phyloP scores from a whole-genome alignment of 352 stramenopile species.

The Plasmopara muralis region DNA sequence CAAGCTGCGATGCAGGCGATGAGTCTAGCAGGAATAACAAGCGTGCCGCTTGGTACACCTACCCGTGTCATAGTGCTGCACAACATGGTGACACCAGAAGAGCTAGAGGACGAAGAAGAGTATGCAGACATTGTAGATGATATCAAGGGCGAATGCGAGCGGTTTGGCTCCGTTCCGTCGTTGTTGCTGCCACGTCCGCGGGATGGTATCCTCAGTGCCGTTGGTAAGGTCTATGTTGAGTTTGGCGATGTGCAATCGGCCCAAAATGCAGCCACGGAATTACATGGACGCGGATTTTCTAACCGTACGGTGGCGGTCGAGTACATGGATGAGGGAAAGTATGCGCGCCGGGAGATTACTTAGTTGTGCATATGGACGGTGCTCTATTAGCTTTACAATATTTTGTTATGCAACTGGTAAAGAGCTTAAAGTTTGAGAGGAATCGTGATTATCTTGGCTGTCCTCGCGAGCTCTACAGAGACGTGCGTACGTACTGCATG shows the following conservation, averaged over 20 bases:
- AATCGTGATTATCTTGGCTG: slow-evolving; percentile 1
- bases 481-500: slow-evolving; percentile 23
- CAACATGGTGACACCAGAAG: slow-evolving; percentile 97
- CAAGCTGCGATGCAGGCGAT: slow-evolving; percentile 63
- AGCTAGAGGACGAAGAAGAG: slow-evolving; percentile 93
- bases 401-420: slow-evolving; percentile 11
- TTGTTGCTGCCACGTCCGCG: slow-evolving; percentile 68
- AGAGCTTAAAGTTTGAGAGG: not conserved
- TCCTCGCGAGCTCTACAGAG: slow-evolving; percentile 6
- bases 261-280: slow-evolving; percentile 71
- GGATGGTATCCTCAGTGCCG: slow-evolving; percentile 45
- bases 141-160: slow-evolving; percentile 93
- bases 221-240: slow-evolving; percentile 91
- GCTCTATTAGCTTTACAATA: slow-evolving; percentile 3
- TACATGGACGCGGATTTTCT: slow-evolving; percentile 91
- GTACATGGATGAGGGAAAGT: slow-evolving; percentile 87
- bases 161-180: slow-evolving; percentile 76
- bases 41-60: slow-evolving; percentile 47
- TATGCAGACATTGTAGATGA: slow-evolving; percentile 94
- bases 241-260: slow-evolving; percentile 83
- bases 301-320: slow-evolving; percentile 87
- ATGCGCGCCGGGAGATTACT: slow-evolving; percentile 66
- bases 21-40: slow-evolving; percentile 49
- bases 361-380: slow-evolving; percentile 18
- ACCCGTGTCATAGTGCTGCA: slow-evolving; percentile 91